Evolutionary conservation across 441 rosid genomes (phyloP).

Genomic region (Populus hybrid): DNA sequence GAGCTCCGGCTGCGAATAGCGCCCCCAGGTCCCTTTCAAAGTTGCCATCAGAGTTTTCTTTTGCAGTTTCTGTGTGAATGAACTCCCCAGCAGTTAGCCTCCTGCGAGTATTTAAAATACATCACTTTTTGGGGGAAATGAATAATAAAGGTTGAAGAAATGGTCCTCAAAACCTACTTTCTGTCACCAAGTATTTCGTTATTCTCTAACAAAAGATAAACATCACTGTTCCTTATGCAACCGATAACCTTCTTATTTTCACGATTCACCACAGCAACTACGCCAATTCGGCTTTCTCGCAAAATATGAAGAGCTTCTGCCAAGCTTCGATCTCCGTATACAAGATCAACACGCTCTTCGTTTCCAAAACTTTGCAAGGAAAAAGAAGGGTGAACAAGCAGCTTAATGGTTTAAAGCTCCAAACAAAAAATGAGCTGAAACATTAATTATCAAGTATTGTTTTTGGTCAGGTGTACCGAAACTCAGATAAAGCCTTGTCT

Average conservation of each 20-base stretch:
- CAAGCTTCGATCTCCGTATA: slow-evolving; percentile 29
- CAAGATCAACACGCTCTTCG: slow-evolving; percentile 21
- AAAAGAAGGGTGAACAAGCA: neutral
- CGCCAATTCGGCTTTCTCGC: slow-evolving; percentile 27
- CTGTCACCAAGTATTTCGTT: slow-evolving; percentile 16
- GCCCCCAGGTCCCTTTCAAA: slow-evolving; percentile 26
- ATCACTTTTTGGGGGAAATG: neutral
- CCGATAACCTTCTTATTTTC: slow-evolving; percentile 29
- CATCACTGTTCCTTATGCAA: slow-evolving; percentile 28
- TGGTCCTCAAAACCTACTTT: slow-evolving; percentile 14
- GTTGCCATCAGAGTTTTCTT: slow-evolving; percentile 16
- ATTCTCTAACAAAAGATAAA: slow-evolving; percentile 35
- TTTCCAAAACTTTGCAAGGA: slow-evolving; percentile 22
- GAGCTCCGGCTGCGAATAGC: slow-evolving; percentile 32
- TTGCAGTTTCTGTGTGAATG: slow-evolving; percentile 27
- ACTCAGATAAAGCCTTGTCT: slow-evolving; percentile 34
- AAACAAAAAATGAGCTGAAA: neutral
- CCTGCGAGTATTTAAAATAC: slow-evolving; percentile 21
- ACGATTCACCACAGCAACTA: slow-evolving; percentile 25
- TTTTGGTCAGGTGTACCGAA: slow-evolving; percentile 15
- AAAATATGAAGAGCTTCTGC: slow-evolving; percentile 32
- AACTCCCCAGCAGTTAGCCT: slow-evolving; percentile 23
- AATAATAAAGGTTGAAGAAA: neutral
- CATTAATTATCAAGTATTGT: neutral
- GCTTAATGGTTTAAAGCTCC: neutral